Conservation (phyloP, 2,329 filamentous ascomycete genomes). For the Paecilomyces formosus region DNA sequence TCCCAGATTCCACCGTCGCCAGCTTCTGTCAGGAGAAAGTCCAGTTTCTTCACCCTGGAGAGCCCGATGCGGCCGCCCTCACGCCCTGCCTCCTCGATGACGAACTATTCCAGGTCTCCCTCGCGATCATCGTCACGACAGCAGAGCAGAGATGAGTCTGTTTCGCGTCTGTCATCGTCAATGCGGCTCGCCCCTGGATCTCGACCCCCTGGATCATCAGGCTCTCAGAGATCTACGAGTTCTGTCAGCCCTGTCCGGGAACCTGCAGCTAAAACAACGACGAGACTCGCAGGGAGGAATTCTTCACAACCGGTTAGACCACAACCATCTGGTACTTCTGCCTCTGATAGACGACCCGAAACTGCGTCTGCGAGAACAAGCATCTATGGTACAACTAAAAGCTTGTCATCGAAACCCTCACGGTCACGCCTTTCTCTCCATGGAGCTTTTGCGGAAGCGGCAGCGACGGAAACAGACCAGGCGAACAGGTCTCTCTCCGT, state of each 20-base stretch:
- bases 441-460: conserved; percentile 51
- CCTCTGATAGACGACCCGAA: conserved; percentile 8
- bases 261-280: not conserved
- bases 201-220: conserved; percentile 17
- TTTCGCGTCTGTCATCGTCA: conserved; percentile 21
- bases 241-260: conserved; percentile 1
- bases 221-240: conserved; percentile 10
- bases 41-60: conserved; percentile 65
- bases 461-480: conserved; percentile 24
- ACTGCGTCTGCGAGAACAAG: conserved; percentile 12
- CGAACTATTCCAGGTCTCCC: conserved; percentile 34
- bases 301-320: conserved; percentile 9
- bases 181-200: conserved; percentile 26
- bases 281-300: conserved; percentile 6
- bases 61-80: conserved; percentile 55
- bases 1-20: conserved; percentile 73
- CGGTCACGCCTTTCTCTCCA: conserved; percentile 48
- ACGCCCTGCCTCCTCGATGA: conserved; percentile 55
- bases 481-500: conserved; percentile 31
- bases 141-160: conserved; percentile 48
- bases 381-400: conserved; percentile 38
- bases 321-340: conserved; percentile 2
- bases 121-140: conserved; percentile 39
- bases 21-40: conserved; percentile 56
- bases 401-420: conserved; percentile 38